Evolutionary conservation across 108 stramenopile genomes (phyloP).

Genomic region (Stephanodiscus minutulus): DNA sequence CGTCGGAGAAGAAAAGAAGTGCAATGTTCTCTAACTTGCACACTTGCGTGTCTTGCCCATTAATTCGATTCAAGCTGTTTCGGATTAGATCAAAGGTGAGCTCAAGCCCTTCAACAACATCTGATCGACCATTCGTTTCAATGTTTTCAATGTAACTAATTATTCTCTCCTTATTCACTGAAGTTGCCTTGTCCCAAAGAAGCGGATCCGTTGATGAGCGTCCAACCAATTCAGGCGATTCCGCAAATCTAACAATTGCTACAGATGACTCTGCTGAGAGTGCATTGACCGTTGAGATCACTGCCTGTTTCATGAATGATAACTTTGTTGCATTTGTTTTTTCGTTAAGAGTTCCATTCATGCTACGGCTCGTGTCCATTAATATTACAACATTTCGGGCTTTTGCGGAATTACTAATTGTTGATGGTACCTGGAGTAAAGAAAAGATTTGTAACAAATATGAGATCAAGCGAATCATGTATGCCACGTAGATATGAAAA

Average conservation of each 20-base stretch:
- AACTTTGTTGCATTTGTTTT: slow-evolving; percentile 23
- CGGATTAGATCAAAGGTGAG: slow-evolving; percentile 30
- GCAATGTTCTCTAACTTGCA: slow-evolving; percentile 48
- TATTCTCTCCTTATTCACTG: slow-evolving; percentile 14
- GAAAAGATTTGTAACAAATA: not conserved
- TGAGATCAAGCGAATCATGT: not conserved
- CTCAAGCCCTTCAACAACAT: slow-evolving; percentile 29
- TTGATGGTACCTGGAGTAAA: slow-evolving; percentile 25
- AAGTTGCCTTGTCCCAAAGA: slow-evolving; percentile 32
- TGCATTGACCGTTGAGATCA: slow-evolving; percentile 13
- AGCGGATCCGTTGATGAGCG: slow-evolving; percentile 14
- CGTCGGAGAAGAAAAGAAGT: slow-evolving; percentile 44
- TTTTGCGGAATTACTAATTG: slow-evolving; percentile 28
- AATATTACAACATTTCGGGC: slow-evolving; percentile 44
- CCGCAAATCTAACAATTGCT: slow-evolving; percentile 36
- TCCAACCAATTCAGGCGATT: slow-evolving; percentile 19
- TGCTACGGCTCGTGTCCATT: slow-evolving; percentile 43
- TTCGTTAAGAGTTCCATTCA: slow-evolving; percentile 25
- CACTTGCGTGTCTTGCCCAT: not conserved
- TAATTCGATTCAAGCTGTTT: slow-evolving; percentile 14
- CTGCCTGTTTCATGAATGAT: slow-evolving; percentile 27
- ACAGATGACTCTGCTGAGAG: slow-evolving; percentile 27
- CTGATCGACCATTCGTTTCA: slow-evolving; percentile 26
- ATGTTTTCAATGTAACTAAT: slow-evolving; percentile 24
- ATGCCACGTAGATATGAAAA: not conserved